Evolutionary conservation across 495 filamentous ascomycete species (phyloP).

Genomic region (Baudoinia panamericana): DNA sequence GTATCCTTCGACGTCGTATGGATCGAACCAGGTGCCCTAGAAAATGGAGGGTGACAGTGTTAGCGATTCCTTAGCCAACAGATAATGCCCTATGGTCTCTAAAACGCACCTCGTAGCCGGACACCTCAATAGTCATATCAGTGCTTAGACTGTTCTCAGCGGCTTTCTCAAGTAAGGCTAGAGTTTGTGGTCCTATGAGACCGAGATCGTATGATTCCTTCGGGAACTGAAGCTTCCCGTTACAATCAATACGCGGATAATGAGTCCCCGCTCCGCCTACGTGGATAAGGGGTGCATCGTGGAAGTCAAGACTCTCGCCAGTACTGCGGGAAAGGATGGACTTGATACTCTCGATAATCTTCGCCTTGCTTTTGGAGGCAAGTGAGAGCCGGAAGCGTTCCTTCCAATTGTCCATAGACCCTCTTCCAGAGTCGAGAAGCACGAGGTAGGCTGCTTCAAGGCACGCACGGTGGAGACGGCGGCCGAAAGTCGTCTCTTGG

Average conservation of each 20-base stretch:
- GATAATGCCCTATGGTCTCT: too few relatives aligned
- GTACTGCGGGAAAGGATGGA: conserved; percentile 29
- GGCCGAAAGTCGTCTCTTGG: conserved; percentile 56
- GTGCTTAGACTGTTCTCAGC: conserved; percentile 7
- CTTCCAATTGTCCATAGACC: too few relatives aligned
- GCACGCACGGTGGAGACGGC: conserved; percentile 53
- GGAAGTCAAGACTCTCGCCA: conserved; percentile 43
- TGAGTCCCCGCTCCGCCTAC: conserved; percentile 59
- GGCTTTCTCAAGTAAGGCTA: conserved; percentile 29
- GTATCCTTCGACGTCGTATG: conserved; percentile 59
- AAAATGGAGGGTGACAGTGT: too few relatives aligned
- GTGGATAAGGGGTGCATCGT: conserved; percentile 49
- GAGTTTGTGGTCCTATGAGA: conserved; percentile 23
- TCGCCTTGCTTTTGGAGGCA: conserved; percentile 38
- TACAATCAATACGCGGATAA: conserved; percentile 33
- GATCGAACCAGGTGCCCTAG: conserved; percentile 64
- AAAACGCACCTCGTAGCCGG: conserved; percentile 35
- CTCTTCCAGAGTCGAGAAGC: conserved; percentile 41
- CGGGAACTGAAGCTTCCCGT: conserved; percentile 20
- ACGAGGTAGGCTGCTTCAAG: conserved; percentile 51
- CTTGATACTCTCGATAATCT: conserved; percentile 36
- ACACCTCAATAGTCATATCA: conserved; percentile 19
- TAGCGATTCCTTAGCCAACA: too few relatives aligned
- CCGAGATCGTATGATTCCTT: conserved; percentile 28
- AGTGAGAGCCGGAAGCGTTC: conserved; percentile 59